These are phyloP conservation scores for Colletotrichum truncatum DNA, from an alignment of 2,329 filamentous ascomycete species.

Conservation along the genomic window DNA sequence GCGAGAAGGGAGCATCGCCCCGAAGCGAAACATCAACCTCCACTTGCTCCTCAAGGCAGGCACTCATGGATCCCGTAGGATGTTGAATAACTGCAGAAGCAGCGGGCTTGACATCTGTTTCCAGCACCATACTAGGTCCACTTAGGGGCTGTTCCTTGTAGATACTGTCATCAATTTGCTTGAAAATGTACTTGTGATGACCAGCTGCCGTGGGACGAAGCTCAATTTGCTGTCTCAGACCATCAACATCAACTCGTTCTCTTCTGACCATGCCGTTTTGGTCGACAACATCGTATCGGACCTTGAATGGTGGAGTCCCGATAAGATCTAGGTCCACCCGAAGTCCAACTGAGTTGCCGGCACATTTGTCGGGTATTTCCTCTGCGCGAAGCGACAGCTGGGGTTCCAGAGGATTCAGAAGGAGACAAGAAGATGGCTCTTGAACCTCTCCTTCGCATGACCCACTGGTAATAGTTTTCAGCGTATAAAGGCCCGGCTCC, in stretches of 20 bases:
- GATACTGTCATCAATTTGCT: constrained; percentile 81
- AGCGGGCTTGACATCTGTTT: constrained; percentile 93
- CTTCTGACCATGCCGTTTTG: constrained; percentile 59
- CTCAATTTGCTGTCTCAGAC: constrained; percentile 84
- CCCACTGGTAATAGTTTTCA: constrained; percentile 81
- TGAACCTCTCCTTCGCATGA: constrained; percentile 88
- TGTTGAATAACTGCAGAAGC: constrained; percentile 79
- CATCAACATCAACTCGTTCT: constrained; percentile 57
- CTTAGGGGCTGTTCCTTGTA: constrained; percentile 75
- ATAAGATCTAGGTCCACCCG: constrained; percentile 89
- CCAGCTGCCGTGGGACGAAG: constrained; percentile 84
- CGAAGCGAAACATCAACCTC: constrained; percentile 78
- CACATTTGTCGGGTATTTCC: constrained; percentile 93
- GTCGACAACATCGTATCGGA: constrained; percentile 79
- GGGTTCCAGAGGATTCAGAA: constrained; percentile 91
- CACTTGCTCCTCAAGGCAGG: constrained; percentile 85
- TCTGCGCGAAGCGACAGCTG: constrained; percentile 77
- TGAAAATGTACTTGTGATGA: constrained; percentile 87
- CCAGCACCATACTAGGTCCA: constrained; percentile 70
- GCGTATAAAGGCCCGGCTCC: constrained; percentile 84
- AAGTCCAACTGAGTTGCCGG: constrained; percentile 90
- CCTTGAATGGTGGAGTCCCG: constrained; percentile 89
- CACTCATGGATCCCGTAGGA: constrained; percentile 63
- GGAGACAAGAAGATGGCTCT: constrained; percentile 91
- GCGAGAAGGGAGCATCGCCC: constrained; percentile 85